A percentile compares a stretch with the other conserved stretches of the same genome.
These are phyloP conservation scores for Cryptococcus sp. DNA, from an alignment of 1,284 basidiomycete genomes.

Conservation along the genomic window DNA sequence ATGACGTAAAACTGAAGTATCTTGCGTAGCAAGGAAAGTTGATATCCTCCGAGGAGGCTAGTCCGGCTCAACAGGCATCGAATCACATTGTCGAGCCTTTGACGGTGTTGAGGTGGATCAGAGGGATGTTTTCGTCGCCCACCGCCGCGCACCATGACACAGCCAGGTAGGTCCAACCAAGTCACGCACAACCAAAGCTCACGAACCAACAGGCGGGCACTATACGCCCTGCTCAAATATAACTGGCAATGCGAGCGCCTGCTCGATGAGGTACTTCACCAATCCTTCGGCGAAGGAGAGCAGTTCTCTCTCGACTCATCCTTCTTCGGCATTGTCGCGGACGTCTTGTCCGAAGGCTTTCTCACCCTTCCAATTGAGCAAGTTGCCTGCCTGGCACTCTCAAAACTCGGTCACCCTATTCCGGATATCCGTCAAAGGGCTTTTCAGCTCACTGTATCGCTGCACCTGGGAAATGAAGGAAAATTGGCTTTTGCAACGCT, in stretches of 20 bases:
- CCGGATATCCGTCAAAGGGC: slow-evolving; percentile 70
- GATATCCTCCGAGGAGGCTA: slow-evolving; percentile 38
- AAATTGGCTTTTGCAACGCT: slow-evolving; percentile 60
- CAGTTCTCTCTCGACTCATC: slow-evolving; percentile 53
- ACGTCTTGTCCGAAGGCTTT: slow-evolving; percentile 56
- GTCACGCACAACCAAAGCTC: neutral
- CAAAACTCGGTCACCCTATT: slow-evolving; percentile 79
- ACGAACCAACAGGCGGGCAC: slow-evolving; percentile 63
- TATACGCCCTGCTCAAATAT: slow-evolving; percentile 69
- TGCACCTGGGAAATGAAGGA: slow-evolving; percentile 59
- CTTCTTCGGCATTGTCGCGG: slow-evolving; percentile 78
- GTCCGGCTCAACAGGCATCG: slow-evolving; percentile 40
- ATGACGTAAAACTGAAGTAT: neutral
- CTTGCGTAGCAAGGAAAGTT: slow-evolving; percentile 42
- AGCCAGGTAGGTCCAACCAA: slow-evolving; percentile 37
- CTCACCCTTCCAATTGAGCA: slow-evolving; percentile 65
- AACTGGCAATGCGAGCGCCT: slow-evolving; percentile 65
- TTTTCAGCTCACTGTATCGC: slow-evolving; percentile 73
- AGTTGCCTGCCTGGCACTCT: slow-evolving; percentile 74
- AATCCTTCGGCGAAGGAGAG: slow-evolving; percentile 66
- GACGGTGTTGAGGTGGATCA: slow-evolving; percentile 55
- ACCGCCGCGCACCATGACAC: slow-evolving; percentile 50
- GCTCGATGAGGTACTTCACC: slow-evolving; percentile 67
- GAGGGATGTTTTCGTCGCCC: slow-evolving; percentile 53
- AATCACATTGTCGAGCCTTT: slow-evolving; percentile 51